Conservation (phyloP, 352 stramenopile genomes). For the Pythium volutum region DNA sequence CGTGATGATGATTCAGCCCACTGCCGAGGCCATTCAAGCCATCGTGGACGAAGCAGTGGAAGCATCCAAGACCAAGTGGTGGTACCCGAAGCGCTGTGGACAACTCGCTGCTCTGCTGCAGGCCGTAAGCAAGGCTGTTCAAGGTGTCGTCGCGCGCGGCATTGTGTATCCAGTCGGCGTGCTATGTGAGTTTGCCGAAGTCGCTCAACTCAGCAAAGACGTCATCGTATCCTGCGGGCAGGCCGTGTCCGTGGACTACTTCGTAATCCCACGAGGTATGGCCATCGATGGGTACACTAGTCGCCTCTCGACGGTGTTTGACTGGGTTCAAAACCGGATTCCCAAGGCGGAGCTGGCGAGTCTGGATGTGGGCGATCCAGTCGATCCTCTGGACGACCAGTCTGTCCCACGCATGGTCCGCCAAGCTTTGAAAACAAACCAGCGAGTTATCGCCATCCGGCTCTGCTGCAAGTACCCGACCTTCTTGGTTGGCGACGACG, state of each 20-base stretch:
- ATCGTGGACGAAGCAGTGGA: neutral
- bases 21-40: neutral
- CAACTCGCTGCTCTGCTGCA: neutral
- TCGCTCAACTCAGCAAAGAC: neutral
- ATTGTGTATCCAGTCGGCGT: conserved; percentile 4
- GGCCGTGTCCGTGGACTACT: conserved; percentile 4
- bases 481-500: neutral
- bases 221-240: conserved; percentile 7
- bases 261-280: neutral
- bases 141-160: neutral
- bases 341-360: neutral
- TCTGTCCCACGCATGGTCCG: neutral
- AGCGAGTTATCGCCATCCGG: neutral
- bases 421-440: neutral
- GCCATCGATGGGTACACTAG: conserved; percentile 5
- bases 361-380: neutral
- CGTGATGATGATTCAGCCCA: neutral
- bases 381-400: neutral
- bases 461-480: conserved; percentile 5
- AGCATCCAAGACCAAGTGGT: neutral
- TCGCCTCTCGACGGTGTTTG: neutral
- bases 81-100: conserved; percentile 5
- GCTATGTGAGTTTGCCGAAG: conserved; percentile 1
- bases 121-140: neutral
- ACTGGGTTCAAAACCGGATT: neutral